Evolutionary conservation across 2,329 filamentous ascomycete genomes (phyloP).

Genomic region (Cytospora leucostoma): DNA sequence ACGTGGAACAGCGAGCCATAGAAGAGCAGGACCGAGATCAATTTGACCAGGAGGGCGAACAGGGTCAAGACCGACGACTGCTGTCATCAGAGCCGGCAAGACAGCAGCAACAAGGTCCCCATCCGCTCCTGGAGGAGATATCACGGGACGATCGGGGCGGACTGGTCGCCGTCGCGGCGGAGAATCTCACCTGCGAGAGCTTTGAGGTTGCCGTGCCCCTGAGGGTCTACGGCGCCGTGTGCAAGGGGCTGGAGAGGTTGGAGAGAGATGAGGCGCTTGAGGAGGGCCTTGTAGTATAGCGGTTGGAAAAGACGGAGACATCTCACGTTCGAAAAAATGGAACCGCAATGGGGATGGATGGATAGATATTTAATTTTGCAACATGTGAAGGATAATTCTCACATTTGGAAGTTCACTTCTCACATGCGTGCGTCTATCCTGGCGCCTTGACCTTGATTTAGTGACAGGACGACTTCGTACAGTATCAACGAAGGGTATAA

Average conservation of each 20-base stretch:
- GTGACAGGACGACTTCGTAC: not conserved
- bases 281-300: slow-evolving; percentile 29
- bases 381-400: slow-evolving; percentile 11
- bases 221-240: slow-evolving; percentile 71
- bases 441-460: not conserved
- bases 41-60: slow-evolving; percentile 17
- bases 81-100: slow-evolving; percentile 15
- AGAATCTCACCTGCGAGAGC: slow-evolving; percentile 80
- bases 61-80: slow-evolving; percentile 33
- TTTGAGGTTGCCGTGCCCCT: slow-evolving; percentile 88
- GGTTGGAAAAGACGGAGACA: slow-evolving; percentile 2
- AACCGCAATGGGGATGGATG: not conserved
- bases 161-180: slow-evolving; percentile 71
- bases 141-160: slow-evolving; percentile 77
- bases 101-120: slow-evolving; percentile 32
- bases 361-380: slow-evolving; percentile 12
- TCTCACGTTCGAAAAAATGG: not conserved
- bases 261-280: slow-evolving; percentile 56
- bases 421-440: not conserved
- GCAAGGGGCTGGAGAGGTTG: slow-evolving; percentile 56
- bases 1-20: slow-evolving; percentile 21
- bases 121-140: slow-evolving; percentile 74
- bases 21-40: slow-evolving; percentile 35
- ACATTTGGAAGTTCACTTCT: slow-evolving; percentile 5
- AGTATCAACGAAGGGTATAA: not conserved